phyloP scores from a whole-genome alignment of 306 rosid species.

The Elaeagnus macrophylla region DNA sequence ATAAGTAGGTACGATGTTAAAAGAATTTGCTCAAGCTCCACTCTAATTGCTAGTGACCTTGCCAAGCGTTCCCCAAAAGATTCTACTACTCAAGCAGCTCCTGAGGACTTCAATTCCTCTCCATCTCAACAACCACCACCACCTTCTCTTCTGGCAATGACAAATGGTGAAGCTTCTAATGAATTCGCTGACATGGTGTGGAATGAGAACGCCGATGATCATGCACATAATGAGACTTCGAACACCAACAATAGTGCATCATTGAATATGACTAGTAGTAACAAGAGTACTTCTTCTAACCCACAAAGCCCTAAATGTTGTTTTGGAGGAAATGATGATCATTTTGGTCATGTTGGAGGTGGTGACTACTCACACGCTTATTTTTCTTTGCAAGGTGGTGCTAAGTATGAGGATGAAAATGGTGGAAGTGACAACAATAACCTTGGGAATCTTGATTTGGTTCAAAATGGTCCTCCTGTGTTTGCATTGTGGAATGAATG shows the following conservation, averaged over 20 bases:
- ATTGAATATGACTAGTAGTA: conserved; percentile 18
- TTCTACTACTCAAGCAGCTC: neutral
- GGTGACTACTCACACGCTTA: conserved; percentile 54
- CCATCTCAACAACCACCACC: conserved; percentile 28
- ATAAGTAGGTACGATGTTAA: conserved; percentile 90
- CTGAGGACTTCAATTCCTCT: conserved; percentile 35
- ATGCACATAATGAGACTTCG: conserved; percentile 24
- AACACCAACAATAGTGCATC: conserved; percentile 9
- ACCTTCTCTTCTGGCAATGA: conserved; percentile 45
- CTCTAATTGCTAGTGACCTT: conserved; percentile 72
- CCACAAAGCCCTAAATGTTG: conserved; percentile 41
- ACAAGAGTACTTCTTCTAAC: conserved; percentile 23
- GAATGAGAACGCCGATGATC: conserved; percentile 30
- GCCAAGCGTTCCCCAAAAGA: conserved; percentile 71
- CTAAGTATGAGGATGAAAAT: conserved; percentile 52
- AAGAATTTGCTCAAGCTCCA: conserved; percentile 96
- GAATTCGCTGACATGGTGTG: conserved; percentile 66
- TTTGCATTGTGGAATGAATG: conserved; percentile 83
- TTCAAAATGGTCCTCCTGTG: conserved; percentile 63
- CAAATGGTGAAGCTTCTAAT: conserved; percentile 39
- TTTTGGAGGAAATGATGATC: conserved; percentile 23
- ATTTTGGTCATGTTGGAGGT: conserved; percentile 38
- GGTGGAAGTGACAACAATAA: conserved; percentile 39
- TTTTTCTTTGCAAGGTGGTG: conserved; percentile 38
- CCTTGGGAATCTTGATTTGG: conserved; percentile 48